Evolutionary conservation across 1,284 basidiomycete genomes (phyloP), one percentile per base, ranked within the genome.

Genomic region (Xerocomus nothofagi): DNA sequence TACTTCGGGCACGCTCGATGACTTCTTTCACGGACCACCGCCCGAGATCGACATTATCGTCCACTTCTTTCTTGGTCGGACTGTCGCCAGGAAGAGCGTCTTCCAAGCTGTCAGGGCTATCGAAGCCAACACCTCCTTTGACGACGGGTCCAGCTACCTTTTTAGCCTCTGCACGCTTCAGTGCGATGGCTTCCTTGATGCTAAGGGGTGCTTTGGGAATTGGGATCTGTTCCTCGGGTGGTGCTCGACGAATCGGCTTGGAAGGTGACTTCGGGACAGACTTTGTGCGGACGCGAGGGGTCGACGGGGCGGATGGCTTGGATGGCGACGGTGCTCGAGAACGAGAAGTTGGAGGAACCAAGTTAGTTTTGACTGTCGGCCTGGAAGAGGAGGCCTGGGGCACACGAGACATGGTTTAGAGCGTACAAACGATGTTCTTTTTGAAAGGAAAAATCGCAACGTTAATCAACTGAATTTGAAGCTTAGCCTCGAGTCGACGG

Each of bases 1-100:
- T 84, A 56, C 77, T 85, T 39, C 84, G 77, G 12, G 82, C 88
- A 40, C 84, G 82, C 56, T 90, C 86, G 34, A 91, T 88, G 0
- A 82, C 79, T 60, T 91, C 86, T 50, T 80, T 78, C 44, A 88
- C 68, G n/a, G 85, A 77, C 69, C 78, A 79, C 47, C 88, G 71
- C 27, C 88, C 86, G 4, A 89, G 70, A 23, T 82, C 74, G 49
- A 82, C 57, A 37, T 63, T 76, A 21, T 82, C 79, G 10, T 81
- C 81, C 24, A 71, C 71, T 32, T 69, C 62, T 29, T 47, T 53
- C 50, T 67, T 67, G 36, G 61, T 58, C 3, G 66, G 58, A 15
- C 54, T 57, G 2, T 63, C 39, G 11, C 65, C 57, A 1, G 79
- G 76, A 15, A 74, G 58, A 23, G 74, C 75, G 53, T 82, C 78